Conservation (phyloP, 257 asterid genomes). For the Jasminum sambac region DNA sequence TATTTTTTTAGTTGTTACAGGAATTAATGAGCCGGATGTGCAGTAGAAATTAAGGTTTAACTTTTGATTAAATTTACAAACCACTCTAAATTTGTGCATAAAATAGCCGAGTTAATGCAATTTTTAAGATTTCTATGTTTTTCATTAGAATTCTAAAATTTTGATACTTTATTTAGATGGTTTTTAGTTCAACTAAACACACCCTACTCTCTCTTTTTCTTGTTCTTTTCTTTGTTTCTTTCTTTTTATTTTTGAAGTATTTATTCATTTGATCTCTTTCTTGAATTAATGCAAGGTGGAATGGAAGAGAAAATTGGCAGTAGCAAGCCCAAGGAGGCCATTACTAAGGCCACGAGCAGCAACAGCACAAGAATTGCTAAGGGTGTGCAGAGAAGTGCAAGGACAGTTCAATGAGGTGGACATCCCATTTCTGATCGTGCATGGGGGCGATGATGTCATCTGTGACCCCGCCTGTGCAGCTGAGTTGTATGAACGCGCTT, state of each 20-base stretch:
- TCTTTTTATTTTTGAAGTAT: constrained; percentile 1
- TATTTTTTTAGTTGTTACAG: too few relatives aligned
- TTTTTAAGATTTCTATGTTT: too few relatives aligned
- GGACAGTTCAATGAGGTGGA: constrained; percentile 57
- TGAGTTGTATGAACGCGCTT: constrained; percentile 56
- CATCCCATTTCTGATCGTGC: constrained; percentile 74
- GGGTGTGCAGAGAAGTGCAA: constrained; percentile 76
- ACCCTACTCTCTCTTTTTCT: not conserved
- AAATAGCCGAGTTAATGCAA: too few relatives aligned
- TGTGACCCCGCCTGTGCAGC: constrained; percentile 67
- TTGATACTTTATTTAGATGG: too few relatives aligned
- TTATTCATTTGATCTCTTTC: not conserved
- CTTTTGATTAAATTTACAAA: too few relatives aligned
- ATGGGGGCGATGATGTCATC: constrained; percentile 69
- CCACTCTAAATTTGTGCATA: too few relatives aligned
- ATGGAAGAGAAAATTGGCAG: constrained; percentile 84
- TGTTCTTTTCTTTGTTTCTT: not conserved
- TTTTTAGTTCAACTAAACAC: too few relatives aligned
- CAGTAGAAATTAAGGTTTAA: too few relatives aligned
- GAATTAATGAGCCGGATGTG: too few relatives aligned
- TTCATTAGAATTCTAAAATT: too few relatives aligned
- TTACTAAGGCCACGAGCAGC: constrained; percentile 77
- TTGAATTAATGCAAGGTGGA: constrained; percentile 50
- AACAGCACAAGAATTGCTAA: constrained; percentile 79
- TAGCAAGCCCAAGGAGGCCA: constrained; percentile 84